Conservation (phyloP, 805 yeast genomes). For the Wickerhamomyces alni region DNA sequence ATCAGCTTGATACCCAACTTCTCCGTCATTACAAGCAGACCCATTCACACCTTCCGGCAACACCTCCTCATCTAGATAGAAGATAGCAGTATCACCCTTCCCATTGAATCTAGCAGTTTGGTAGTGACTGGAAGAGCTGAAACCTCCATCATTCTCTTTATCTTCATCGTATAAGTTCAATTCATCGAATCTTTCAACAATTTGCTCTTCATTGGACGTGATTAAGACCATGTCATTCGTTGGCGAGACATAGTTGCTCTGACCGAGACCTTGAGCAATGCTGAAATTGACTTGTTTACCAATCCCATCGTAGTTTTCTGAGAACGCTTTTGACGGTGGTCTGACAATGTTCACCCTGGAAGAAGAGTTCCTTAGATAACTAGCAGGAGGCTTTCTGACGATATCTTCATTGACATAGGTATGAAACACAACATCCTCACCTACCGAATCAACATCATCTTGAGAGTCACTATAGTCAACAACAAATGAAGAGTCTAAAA, state of each 20-base stretch:
- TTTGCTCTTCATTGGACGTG: neutral
- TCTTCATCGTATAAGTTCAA: neutral
- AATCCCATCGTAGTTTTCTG: too few relatives aligned
- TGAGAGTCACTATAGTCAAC: neutral
- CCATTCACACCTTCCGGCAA: neutral
- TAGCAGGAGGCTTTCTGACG: neutral
- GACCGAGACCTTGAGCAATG: too few relatives aligned
- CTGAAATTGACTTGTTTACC: too few relatives aligned
- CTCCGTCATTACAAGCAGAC: conserved; percentile 3
- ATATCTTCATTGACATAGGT: too few relatives aligned
- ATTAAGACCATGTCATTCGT: too few relatives aligned
- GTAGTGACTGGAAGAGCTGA: neutral
- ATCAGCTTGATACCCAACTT: neutral
- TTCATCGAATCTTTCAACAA: neutral
- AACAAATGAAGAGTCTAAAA: neutral
- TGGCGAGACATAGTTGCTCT: too few relatives aligned
- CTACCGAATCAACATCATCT: neutral
- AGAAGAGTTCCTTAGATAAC: conserved; percentile 1
- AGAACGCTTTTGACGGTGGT: too few relatives aligned
- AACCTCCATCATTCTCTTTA: neutral
- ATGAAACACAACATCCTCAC: neutral
- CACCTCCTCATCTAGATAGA: neutral
- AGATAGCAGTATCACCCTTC: too few relatives aligned
- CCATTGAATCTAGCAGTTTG: neutral
- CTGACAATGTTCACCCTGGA: neutral